Evolutionary conservation across 495 filamentous ascomycete species (phyloP), one percentile per base, ranked within the genome.

Genomic region (Penicillium herquei): DNA sequence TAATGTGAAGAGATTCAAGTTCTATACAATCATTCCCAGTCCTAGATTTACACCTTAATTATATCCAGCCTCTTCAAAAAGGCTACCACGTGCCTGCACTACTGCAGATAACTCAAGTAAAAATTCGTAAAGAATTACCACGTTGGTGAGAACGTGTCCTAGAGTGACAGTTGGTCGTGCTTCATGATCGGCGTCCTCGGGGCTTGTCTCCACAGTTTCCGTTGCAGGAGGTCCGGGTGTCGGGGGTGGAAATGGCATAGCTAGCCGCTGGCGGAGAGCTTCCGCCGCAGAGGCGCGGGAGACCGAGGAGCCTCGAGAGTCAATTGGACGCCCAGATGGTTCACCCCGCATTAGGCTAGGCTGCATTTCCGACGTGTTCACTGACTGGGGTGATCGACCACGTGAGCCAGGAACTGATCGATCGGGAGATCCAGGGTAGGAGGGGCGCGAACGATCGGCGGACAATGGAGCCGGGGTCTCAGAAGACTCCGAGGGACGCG

Each of bases 51-150:
- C 1, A 37, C 3, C 21, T 35, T 45, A 60, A 45, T 46, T 33
- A 57, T 73, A 91, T 51, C 81, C 84, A 9, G 96, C 88, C 70
- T 98, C 94, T 39, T 84, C 86, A 74, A 97, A 96, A 39, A 98
- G 63, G 47, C 86, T 88, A 3, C 91, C 90, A 49, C 94, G 78
- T 10, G 92, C 87, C 63, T 98, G 91, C 49, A 96, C 81, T 63
- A 96, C 70, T 8, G 92, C 93, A 3, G 91, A 87, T 35, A 98
- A 67, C 72, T 98, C 94, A 41, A 98, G 75, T 6, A 96, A 70
- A 68, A 98, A 98, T 58, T 95, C 90, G 67, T 87, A 77, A 32
- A 79, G 54, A 14, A 81, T 76, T 16, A 81, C 70, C 37, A 78
- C 73, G 59, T 84, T 80, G 6, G 94, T 97, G 50, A 98, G 74